Percentiles rank a stretch among this genome's conserved stretches.
Conservation (phyloP, 2,329 filamentous ascomycete species). For the Emergomyces orientalis region DNA sequence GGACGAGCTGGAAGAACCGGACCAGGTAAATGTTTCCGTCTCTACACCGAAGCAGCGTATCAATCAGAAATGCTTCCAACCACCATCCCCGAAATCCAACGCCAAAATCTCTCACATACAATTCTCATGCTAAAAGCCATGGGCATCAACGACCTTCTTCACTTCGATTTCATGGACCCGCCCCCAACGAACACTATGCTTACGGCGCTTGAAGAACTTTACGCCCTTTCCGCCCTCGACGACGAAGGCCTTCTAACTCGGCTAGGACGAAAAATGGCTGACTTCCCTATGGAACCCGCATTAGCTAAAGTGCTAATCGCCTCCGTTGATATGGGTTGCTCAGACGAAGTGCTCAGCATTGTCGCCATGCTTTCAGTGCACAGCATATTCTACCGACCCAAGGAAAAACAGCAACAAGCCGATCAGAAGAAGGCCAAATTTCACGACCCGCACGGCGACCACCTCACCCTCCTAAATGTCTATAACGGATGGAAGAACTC, state of each 20-base stretch:
- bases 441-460: constrained; percentile 88
- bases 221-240: constrained; percentile 81
- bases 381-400: constrained; percentile 86
- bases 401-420: constrained; percentile 92
- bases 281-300: constrained; percentile 95
- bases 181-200: constrained; percentile 97
- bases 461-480: constrained; percentile 88
- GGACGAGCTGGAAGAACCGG: constrained; percentile 90
- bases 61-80: constrained; percentile 96
- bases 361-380: constrained; percentile 87
- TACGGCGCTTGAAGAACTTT: constrained; percentile 88
- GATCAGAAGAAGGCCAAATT: constrained; percentile 98
- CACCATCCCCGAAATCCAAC: constrained; percentile 90
- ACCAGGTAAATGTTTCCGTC: constrained; percentile 87
- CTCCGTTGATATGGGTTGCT: constrained; percentile 77
- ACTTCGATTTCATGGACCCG: constrained; percentile 99
- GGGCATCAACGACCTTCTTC: constrained; percentile 94
- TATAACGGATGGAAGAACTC: constrained; percentile 94
- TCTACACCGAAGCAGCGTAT: constrained; percentile 92
- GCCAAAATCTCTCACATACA: constrained; percentile 83
- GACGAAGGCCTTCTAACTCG: constrained; percentile 91
- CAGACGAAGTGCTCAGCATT: constrained; percentile 87
- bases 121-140: constrained; percentile 98
- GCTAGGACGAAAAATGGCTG: constrained; percentile 91
- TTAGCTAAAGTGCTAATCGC: constrained; percentile 85